A percentile compares a stretch with the other conserved stretches of the same genome.
Conservation (phyloP, 176 grass and related monocot species). For the Hsuehochloa calcarea region DNA sequence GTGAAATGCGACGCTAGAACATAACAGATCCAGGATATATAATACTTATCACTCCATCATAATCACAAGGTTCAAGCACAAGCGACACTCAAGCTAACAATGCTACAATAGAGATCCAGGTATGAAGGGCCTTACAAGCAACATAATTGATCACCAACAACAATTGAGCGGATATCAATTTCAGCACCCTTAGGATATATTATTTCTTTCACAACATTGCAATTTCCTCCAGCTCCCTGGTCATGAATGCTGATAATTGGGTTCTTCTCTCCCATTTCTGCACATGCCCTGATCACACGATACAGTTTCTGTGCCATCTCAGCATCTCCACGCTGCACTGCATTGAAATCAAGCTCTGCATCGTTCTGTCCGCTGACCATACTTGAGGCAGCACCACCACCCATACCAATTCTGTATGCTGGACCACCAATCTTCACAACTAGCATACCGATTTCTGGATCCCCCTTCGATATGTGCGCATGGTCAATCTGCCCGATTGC, state of each 20-base stretch:
- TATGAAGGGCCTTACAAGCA: too few species aligned
- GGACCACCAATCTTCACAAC: constrained; percentile 92
- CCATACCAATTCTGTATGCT: constrained; percentile 87
- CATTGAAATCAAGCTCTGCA: constrained; percentile 81
- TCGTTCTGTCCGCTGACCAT: constrained; percentile 87
- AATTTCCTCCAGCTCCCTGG: constrained; percentile 84
- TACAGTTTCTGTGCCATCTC: constrained; percentile 93
- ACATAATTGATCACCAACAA: constrained; percentile 52
- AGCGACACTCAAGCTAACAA: too few species aligned
- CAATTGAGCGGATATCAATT: constrained; percentile 83
- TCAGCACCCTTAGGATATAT: constrained; percentile 78
- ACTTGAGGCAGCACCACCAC: constrained; percentile 76
- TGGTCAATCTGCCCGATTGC: constrained; percentile 82
- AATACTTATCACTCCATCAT: too few species aligned
- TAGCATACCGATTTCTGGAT: constrained; percentile 77
- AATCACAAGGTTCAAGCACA: too few species aligned
- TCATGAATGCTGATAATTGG: constrained; percentile 86
- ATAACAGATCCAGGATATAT: too few species aligned
- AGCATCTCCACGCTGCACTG: constrained; percentile 78
- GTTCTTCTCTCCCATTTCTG: constrained; percentile 76
- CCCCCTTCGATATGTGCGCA: constrained; percentile 59
- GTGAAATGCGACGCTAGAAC: too few species aligned
- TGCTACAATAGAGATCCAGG: too few species aligned
- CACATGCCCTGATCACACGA: constrained; percentile 67
- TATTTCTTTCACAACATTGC: constrained; percentile 72